Base-by-base conservation (phyloP, 2,329 filamentous ascomycete species). In the Cladosporium sp. region DNA sequence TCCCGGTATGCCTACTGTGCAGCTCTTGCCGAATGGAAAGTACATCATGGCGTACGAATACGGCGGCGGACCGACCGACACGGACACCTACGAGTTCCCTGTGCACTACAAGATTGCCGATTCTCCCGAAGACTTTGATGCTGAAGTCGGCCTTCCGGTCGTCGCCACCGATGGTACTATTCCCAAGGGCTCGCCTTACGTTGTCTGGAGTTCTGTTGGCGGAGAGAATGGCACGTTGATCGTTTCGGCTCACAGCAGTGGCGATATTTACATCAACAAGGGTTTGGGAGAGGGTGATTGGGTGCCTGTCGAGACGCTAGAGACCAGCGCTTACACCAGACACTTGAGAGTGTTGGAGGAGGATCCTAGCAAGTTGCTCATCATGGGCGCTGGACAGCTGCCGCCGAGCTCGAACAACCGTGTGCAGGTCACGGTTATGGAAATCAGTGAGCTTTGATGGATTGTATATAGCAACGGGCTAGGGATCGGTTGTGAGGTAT, bases 21-120 rank as follows among this genome's bases (percentile, higher is more conserved):
- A 27, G 6, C 30, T 32, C 1, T 32, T 50, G 39, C 48, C 48
- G 20, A 50, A 50, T 57, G 78, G 76, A 52, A 68, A 79, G 60
- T 85, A 76, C 66, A 78, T 86, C 59, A 79, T 82, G 70, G 73
- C 76, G 6, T 85, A 85, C 63, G 83, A 86, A 62, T 80, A 78
- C 55, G 78, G 79, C 40, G 75, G 75, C 59, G 57, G 71, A 47
- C 68, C 69, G 0, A 77, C 76, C 63, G 73, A 38, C 13, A 22
- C 25, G 9, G 41, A 50, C 41, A 30, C 76, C 3, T 7, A 72
- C 77, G 1, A 50, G 20, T 54, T 50, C 45, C 52, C 52, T 25
- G 64, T 78, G 13, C 75, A 75, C 67, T 79, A 73, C 68, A 73
- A 74, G 49, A 69, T 78, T 48, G 64, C 68, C 9, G 57, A 60